phyloP scores from a whole-genome alignment of 805 yeast genomes.

The Ogataea parapolymorpha region DNA sequence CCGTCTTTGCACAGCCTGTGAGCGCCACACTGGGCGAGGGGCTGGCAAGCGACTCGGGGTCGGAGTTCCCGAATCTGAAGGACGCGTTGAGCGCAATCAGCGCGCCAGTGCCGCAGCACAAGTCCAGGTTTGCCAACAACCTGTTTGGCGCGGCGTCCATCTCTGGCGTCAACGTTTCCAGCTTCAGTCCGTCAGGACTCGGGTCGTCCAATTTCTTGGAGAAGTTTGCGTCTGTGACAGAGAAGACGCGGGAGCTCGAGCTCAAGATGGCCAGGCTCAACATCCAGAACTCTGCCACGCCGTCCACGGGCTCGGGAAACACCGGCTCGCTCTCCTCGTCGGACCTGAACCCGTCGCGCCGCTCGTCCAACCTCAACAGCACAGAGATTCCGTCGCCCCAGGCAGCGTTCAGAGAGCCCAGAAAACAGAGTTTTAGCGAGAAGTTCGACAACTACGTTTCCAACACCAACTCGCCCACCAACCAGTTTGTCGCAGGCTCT shows the following conservation, averaged over 20 bases:
- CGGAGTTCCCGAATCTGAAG: constrained; percentile 27
- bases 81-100: constrained; percentile 33
- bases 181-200: constrained; percentile 22
- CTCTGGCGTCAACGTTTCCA: constrained; percentile 40
- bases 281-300: constrained; percentile 15
- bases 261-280: constrained; percentile 42
- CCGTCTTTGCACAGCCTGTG: constrained; percentile 19
- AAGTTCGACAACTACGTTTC: constrained; percentile 55
- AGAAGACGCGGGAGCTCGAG: constrained; percentile 66
- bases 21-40: constrained; percentile 23
- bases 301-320: constrained; percentile 8
- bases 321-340: constrained; percentile 23
- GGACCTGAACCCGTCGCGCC: constrained; percentile 42
- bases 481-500: constrained; percentile 7
- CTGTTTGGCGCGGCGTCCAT: constrained; percentile 60
- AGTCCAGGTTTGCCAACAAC: constrained; percentile 35
- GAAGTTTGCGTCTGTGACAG: constrained; percentile 63
- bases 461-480: constrained; percentile 27
- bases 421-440: constrained; percentile 52
- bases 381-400: constrained; percentile 29
- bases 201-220: constrained; percentile 49
- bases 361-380: constrained; percentile 48
- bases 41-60: constrained; percentile 30
- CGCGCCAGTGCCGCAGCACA: constrained; percentile 32
- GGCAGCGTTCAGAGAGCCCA: constrained; percentile 30